Evolutionary conservation across 371 early-diverging fungal genomes (phyloP).

Genomic region (Neoconidiobolus thromboides): DNA sequence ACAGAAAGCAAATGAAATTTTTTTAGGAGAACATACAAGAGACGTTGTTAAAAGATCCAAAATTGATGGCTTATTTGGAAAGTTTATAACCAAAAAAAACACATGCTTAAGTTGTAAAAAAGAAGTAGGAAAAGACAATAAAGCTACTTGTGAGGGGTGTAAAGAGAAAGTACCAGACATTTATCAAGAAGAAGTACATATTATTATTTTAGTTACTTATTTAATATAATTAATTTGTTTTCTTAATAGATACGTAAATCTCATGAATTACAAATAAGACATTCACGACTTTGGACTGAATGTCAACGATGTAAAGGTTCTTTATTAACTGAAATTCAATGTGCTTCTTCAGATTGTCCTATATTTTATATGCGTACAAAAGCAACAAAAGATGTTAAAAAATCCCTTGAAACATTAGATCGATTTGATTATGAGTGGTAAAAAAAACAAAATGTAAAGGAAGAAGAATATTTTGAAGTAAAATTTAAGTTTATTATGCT

Average conservation of each 20-base stretch:
- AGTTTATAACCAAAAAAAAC: conserved; percentile 76
- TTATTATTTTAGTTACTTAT: not conserved
- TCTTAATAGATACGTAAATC: conserved; percentile 18
- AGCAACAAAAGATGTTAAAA: conserved; percentile 86
- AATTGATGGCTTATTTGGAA: conserved; percentile 78
- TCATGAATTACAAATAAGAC: conserved; percentile 41
- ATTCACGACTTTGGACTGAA: conserved; percentile 92
- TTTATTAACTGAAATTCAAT: conserved; percentile 92
- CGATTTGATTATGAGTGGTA: conserved; percentile 45
- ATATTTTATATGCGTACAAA: conserved; percentile 99
- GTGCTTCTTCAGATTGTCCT: conserved; percentile 95
- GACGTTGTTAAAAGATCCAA: conserved; percentile 68
- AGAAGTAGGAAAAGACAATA: conserved; percentile 57
- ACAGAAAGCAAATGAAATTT: conserved; percentile 46
- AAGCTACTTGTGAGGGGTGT: conserved; percentile 67
- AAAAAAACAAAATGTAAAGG: no score
- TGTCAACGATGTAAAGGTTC: conserved; percentile 98
- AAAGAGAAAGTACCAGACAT: conserved; percentile 48
- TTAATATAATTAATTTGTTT: conserved; percentile 22
- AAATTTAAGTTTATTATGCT: no score
- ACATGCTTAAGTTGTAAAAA: conserved; percentile 93
- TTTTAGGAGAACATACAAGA: conserved; percentile 84
- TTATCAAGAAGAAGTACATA: conserved; percentile 42
- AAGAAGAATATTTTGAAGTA: no score
- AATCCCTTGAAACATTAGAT: conserved; percentile 33